Evolutionary conservation across 768 basidiomycete genomes (phyloP), one percentile per base, ranked within the genome.

Genomic region (Boletus insuetus): DNA sequence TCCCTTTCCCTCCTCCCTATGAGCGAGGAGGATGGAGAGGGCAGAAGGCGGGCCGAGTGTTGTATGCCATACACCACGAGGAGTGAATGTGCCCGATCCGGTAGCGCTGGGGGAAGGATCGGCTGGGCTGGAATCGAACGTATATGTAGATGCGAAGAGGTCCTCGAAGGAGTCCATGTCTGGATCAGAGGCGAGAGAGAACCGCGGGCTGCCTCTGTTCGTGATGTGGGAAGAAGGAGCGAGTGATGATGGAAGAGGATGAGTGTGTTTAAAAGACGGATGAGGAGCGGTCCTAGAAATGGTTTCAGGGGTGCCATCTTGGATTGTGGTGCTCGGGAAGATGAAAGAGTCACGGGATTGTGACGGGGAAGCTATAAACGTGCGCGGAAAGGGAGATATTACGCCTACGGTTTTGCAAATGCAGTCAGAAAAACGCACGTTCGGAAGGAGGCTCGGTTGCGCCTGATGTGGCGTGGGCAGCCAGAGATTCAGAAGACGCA

Each of bases 331-430:
- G 22, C 38, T 60, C 19, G 75, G 75, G 55, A 78, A 77, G 53
- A 78, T 75, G 64, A 78, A 73, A 3, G 73, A 67, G 54, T 74
- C 73, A 60, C 64, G 61, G 56, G 64, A 67, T 44, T 59, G 66
- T 42, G 61, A 64, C 34, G 39, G 19, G 31, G 62, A 61, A 58
- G 54, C 66, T 64, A 53, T 10, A 55, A 67, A 68, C 58, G 67
- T 68, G 67, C 47, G 54, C 39, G 41, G 55, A 42, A 51, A 58
- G 31, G 19, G 22, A 16, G 43, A 31, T 41, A 41, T 64, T 57
- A 58, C 53, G 49, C 38, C 50, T 55, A 54, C 31, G 49, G 54
- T 32, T 58, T 42, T 29, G 52, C 29, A 39, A 44, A 48, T 53
- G 31, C 6, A 51, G 54, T 54, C 42, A n/a, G 19, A 44, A 31